Evolutionary conservation across 2,329 filamentous ascomycete species (phyloP).

Genomic region (Claviceps quebecensis): DNA sequence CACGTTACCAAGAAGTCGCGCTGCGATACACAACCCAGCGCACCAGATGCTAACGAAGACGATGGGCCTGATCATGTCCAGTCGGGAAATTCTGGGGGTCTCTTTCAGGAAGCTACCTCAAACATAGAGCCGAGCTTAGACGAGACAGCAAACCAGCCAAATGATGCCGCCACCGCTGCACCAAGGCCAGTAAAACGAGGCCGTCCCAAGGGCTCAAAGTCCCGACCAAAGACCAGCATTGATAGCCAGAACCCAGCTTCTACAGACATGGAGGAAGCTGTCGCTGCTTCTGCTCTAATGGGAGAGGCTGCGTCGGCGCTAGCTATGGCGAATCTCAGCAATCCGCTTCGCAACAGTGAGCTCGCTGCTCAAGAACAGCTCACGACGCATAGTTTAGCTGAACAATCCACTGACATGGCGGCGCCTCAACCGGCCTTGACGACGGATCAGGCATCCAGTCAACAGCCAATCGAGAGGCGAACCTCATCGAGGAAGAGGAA

Average conservation of each 20-base stretch:
- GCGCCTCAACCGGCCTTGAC: background rate
- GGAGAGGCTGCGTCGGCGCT: background rate
- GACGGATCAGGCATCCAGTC: background rate
- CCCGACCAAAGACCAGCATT: conserved; percentile 20
- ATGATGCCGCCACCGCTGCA: conserved; percentile 7
- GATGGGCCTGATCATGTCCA: background rate
- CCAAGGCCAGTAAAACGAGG: conserved; percentile 19
- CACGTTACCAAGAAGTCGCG: conserved; percentile 1
- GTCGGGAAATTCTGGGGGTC: background rate
- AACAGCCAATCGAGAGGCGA: background rate
- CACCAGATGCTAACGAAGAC: background rate
- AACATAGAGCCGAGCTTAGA: background rate
- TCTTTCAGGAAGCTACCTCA: background rate
- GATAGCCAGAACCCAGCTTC: background rate
- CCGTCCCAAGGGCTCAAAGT: conserved; percentile 33
- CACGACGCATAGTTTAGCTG: background rate
- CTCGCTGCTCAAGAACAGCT: background rate
- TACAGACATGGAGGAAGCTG: background rate
- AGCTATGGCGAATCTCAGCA: background rate
- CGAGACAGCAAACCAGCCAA: conserved; percentile 6
- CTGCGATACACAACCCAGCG: background rate
- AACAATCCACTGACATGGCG: background rate
- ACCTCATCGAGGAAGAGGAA: conserved; percentile 3
- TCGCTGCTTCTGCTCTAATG: background rate
- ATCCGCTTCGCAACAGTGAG: background rate